Evolutionary conservation across 208 protist genomes (phyloP), one percentile per base, ranked within the genome.

Genomic region (Trichomonas vaginalis): DNA sequence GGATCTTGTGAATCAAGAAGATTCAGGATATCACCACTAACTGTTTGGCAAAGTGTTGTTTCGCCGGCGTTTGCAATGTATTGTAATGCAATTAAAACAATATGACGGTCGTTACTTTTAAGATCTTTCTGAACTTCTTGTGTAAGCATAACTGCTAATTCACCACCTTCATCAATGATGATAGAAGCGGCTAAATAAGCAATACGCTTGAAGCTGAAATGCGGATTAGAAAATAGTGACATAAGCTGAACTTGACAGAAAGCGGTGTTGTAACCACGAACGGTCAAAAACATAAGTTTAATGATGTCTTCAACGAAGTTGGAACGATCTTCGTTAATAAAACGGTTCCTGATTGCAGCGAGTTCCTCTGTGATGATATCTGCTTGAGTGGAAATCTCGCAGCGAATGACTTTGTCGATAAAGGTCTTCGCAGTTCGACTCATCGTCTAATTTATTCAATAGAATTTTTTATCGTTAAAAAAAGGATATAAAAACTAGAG

Each of bases 61-160:
- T 17, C 35, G 2, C 90, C 90, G 15, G n/a, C 3, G 39, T 95
- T 95, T 46, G 49, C 90, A 14, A 95, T 56, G 32, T 40, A 80
- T 14, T 3, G 6, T 37, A 95, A 32, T 1, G 90, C 90, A 8
- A 79, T 8, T 10, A 6, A 95, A 37, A 37, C 32, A 95, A 95
- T 79, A 3, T 47, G 51, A 17, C 42, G 23, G 37, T 95, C 51
- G 17, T 56, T 80, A 42, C 47, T 79, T 40, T 95, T 14, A 2
- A 95, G n/a, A n/a, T 95, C 90, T 40, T 95, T 95, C 17, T 10
- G 8, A 32, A 95, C n/a, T 95, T 15, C n/a, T 6, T 95, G 90
- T 27, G 51, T 95, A n/a, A 79, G 35, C 1, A 95, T 9, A 4
- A 95, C 49, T 21, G 51, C 21, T 0, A 95, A 10, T 79, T 95